Percentiles rank a stretch among this genome's conserved stretches.
Evolutionary conservation across 2,329 filamentous ascomycete species (phyloP).

Genomic region (Hymenoscyphus salicellus): DNA sequence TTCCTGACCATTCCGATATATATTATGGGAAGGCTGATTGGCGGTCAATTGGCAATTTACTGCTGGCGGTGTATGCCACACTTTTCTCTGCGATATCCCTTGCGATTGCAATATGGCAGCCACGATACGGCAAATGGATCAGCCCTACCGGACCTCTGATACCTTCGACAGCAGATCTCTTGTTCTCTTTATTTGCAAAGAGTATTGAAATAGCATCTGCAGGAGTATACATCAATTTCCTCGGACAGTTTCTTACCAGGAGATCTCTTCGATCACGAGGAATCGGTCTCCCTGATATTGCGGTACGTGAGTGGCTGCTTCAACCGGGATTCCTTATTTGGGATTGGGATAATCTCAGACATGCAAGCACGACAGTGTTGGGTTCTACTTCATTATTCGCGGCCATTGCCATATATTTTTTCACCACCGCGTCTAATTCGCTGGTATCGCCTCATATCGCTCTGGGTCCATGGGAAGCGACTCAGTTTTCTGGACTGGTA

Average conservation of each 20-base stretch:
- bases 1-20: slow-evolving; percentile 13
- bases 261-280: slow-evolving; percentile 12
- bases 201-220: slow-evolving; percentile 13
- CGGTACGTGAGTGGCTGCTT: slow-evolving; percentile 12
- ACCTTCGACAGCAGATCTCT: slow-evolving; percentile 11
- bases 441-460: slow-evolving; percentile 14
- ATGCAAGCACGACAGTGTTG: slow-evolving; percentile 12
- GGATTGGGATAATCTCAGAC: slow-evolving; percentile 13
- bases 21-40: slow-evolving; percentile 15
- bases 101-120: slow-evolving; percentile 13
- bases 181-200: slow-evolving; percentile 13
- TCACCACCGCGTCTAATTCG: slow-evolving; percentile 10
- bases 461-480: slow-evolving; percentile 8
- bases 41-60: slow-evolving; percentile 15
- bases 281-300: slow-evolving; percentile 10
- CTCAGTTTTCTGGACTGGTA: background rate
- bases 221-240: slow-evolving; percentile 13
- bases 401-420: slow-evolving; percentile 12
- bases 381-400: slow-evolving; percentile 9
- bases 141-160: slow-evolving; percentile 8
- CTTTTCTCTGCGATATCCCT: slow-evolving; percentile 11
- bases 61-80: slow-evolving; percentile 15
- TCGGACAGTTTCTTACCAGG: slow-evolving; percentile 14
- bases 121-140: slow-evolving; percentile 16
- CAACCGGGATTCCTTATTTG: slow-evolving; percentile 10